Percentiles rank a stretch among this genome's conserved stretches.
Conservation (phyloP, 2,329 filamentous ascomycete genomes). For the Niveomyces coronatus region DNA sequence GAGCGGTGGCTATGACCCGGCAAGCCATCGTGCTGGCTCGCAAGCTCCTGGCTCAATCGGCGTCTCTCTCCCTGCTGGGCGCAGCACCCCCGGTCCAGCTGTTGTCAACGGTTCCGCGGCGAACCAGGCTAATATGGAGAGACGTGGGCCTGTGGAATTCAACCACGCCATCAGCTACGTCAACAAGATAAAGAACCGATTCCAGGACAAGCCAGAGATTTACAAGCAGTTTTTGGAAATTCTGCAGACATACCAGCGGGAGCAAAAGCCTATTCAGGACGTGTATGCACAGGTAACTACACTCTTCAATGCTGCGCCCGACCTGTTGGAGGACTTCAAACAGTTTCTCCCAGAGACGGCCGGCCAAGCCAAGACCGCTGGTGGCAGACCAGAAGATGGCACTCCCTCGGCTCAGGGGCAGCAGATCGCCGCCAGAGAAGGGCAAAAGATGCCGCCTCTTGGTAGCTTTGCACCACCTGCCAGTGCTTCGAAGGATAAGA, state of each 20-base stretch:
- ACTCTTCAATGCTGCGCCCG: conserved; percentile 84
- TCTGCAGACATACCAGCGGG: conserved; percentile 92
- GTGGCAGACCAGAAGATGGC: conserved; percentile 51
- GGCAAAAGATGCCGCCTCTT: conserved; percentile 80
- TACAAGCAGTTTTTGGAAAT: conserved; percentile 99
- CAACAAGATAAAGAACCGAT: conserved; percentile 99
- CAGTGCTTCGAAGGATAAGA: conserved; percentile 86
- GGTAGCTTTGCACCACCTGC: conserved; percentile 82
- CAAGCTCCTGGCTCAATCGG: conserved; percentile 32
- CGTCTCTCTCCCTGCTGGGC: conserved; percentile 49
- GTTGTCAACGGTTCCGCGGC: conserved; percentile 50
- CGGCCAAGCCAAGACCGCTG: conserved; percentile 40
- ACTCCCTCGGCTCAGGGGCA: conserved; percentile 21
- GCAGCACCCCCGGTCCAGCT: conserved; percentile 44
- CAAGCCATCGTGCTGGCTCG: conserved; percentile 13
- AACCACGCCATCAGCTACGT: conserved; percentile 99
- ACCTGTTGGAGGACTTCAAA: conserved; percentile 95
- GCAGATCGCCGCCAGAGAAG: conserved; percentile 43
- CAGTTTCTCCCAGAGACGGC: conserved; percentile 91
- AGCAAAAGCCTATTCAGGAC: conserved; percentile 96
- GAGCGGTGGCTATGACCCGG: conserved; percentile 23
- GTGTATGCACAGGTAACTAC: conserved; percentile 95
- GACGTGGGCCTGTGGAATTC: conserved; percentile 91
- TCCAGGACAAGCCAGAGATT: conserved; percentile 91
- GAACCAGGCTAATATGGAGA: conserved; percentile 59